These are phyloP conservation scores for Trametes cubensis DNA, from an alignment of 768 basidiomycete genomes.

Conservation along the genomic window DNA sequence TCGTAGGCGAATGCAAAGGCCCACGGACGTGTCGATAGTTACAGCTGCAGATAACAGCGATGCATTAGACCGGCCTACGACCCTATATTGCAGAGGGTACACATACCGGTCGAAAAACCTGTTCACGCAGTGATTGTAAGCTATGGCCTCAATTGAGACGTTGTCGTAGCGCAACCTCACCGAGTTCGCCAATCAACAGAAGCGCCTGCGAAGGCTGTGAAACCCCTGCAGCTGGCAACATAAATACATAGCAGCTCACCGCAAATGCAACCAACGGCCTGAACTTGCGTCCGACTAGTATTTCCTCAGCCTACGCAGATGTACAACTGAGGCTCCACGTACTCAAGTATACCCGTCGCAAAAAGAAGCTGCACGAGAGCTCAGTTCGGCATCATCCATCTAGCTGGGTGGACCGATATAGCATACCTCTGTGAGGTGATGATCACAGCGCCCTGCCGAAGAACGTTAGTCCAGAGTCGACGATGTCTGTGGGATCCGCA, in stretches of 20 bases:
- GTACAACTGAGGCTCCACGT: background rate
- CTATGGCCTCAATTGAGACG: too few relatives aligned
- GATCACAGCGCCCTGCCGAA: slow-evolving; percentile 1
- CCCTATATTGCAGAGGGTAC: too few relatives aligned
- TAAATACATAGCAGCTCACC: background rate
- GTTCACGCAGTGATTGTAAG: too few relatives aligned
- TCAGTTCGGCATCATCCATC: too few relatives aligned
- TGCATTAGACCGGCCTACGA: background rate
- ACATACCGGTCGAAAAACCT: slow-evolving; percentile 5
- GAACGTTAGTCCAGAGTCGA: too few relatives aligned
- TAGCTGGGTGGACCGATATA: too few relatives aligned
- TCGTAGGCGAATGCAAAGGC: too few relatives aligned
- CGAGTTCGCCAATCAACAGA: background rate
- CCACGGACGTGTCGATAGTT: slow-evolving; percentile 5
- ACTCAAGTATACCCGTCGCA: slow-evolving; percentile 10
- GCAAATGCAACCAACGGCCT: background rate
- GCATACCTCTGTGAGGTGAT: slow-evolving; percentile 4
- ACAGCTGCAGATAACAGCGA: background rate
- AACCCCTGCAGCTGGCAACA: too few relatives aligned
- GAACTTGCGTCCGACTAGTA: background rate
- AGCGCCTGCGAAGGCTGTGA: background rate
- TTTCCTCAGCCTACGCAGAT: background rate
- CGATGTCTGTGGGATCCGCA: too few relatives aligned
- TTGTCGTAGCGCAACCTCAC: background rate
- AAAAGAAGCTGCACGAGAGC: background rate